phyloP scores from a whole-genome alignment of 2,329 filamentous ascomycete species.

The Phialocephala sp. region DNA sequence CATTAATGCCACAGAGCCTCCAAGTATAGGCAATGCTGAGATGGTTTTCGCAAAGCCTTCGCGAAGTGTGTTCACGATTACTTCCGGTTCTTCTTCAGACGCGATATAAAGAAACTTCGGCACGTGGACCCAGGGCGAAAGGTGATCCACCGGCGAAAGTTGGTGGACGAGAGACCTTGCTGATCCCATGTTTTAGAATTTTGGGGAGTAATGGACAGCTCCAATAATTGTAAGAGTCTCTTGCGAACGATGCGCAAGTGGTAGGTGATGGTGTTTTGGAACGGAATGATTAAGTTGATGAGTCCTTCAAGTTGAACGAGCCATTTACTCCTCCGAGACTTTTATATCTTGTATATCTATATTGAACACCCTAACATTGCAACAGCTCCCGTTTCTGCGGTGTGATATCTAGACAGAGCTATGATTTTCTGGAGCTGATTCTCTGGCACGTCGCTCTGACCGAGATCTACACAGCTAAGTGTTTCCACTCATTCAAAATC shows the following conservation, averaged over 20 bases:
- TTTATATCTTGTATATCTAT: not conserved
- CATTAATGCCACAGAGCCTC: constrained; percentile 13
- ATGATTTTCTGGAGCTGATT: constrained; percentile 5
- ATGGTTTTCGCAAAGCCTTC: constrained; percentile 7
- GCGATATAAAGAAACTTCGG: constrained; percentile 6
- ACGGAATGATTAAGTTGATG: not conserved
- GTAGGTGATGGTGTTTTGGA: not conserved
- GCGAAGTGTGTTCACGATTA: constrained; percentile 3
- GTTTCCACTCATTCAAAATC: not conserved
- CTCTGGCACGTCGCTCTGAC: not conserved
- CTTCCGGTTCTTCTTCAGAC: constrained; percentile 6
- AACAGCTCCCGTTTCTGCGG: not conserved
- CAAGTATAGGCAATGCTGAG: constrained; percentile 14
- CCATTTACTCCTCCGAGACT: not conserved
- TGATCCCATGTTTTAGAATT: not conserved
- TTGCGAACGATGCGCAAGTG: not conserved
- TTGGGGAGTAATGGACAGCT: not conserved
- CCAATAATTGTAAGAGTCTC: not conserved
- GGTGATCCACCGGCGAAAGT: constrained; percentile 8
- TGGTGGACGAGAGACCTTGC: constrained; percentile 4
- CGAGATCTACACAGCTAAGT: not conserved
- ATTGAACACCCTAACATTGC: not conserved
- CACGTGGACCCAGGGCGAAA: constrained; percentile 6
- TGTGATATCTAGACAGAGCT: constrained; percentile 2
- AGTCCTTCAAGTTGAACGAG: not conserved